Percentiles rank a stretch among this genome's conserved stretches.
Evolutionary conservation across 2,329 filamentous ascomycete species (phyloP).

Genomic region (Colletotrichum noveboracense): DNA sequence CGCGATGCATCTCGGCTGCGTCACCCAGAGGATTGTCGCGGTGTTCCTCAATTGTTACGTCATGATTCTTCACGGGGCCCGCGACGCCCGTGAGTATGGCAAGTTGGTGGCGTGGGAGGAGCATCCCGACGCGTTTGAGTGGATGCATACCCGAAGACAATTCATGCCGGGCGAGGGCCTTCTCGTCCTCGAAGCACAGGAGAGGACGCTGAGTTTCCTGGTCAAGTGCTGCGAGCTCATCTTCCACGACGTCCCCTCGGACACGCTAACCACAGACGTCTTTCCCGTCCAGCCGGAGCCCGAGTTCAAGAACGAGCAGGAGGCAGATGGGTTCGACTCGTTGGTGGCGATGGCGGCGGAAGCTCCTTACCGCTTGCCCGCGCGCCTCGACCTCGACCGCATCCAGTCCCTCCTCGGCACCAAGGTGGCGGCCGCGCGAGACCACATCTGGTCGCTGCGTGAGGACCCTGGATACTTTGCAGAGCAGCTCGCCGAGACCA

Average conservation of each 20-base stretch:
- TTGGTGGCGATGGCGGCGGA: slow-evolving; percentile 49
- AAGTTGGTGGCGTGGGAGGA: slow-evolving; percentile 37
- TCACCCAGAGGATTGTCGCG: slow-evolving; percentile 26
- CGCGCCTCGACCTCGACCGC: slow-evolving; percentile 47
- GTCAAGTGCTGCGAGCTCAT: slow-evolving; percentile 50
- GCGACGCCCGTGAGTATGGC: slow-evolving; percentile 22
- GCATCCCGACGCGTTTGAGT: slow-evolving; percentile 28
- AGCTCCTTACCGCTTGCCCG: slow-evolving; percentile 57
- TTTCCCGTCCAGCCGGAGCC: slow-evolving; percentile 44
- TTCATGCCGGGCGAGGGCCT: slow-evolving; percentile 51
- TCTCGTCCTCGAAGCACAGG: slow-evolving; percentile 55
- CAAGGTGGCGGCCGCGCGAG: slow-evolving; percentile 45
- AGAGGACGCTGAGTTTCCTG: slow-evolving; percentile 52
- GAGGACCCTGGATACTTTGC: slow-evolving; percentile 66
- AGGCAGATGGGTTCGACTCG: slow-evolving; percentile 38
- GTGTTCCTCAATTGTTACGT: slow-evolving; percentile 26
- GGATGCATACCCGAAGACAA: slow-evolving; percentile 31
- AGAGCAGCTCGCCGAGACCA: slow-evolving; percentile 43
- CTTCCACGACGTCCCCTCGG: slow-evolving; percentile 51
- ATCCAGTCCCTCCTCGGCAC: slow-evolving; percentile 49
- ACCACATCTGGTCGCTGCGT: slow-evolving; percentile 59
- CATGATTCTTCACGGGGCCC: neutral
- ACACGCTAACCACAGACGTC: slow-evolving; percentile 29
- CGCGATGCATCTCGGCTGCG: slow-evolving; percentile 32
- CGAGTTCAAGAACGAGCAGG: slow-evolving; percentile 28